phyloP scores from a whole-genome alignment of 1,284 basidiomycete species.

The Ustilago curta region DNA sequence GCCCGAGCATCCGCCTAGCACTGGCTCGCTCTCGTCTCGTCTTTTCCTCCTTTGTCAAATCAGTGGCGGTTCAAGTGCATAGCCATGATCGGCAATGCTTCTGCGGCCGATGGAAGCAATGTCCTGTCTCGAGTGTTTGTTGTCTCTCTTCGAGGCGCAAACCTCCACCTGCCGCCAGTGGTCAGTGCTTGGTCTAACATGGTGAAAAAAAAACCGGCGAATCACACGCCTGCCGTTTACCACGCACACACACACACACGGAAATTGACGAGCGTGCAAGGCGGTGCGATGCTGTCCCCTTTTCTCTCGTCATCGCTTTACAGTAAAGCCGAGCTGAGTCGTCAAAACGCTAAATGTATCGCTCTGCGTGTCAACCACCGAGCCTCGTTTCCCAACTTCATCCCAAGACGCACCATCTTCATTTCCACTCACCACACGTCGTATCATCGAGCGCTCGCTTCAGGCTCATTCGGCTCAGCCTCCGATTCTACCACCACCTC shows the following conservation, averaged over 20 bases:
- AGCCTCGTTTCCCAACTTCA: neutral
- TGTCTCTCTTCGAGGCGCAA: no score
- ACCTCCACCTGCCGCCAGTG: neutral
- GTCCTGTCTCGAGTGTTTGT: no score
- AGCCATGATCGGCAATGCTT: constrained; percentile 9
- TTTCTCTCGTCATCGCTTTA: constrained; percentile 4
- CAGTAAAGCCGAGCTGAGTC: neutral
- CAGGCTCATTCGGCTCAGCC: neutral
- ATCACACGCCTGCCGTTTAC: constrained; percentile 2
- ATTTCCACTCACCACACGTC: neutral
- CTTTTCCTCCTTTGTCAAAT: neutral
- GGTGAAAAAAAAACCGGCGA: neutral
- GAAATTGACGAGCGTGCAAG: neutral
- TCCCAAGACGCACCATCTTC: neutral
- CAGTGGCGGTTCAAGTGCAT: neutral
- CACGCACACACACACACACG: neutral
- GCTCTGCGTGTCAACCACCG: neutral
- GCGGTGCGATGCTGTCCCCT: neutral
- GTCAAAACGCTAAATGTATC: neutral
- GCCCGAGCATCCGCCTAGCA: constrained; percentile 10
- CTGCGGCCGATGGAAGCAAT: no score
- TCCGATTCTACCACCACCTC: neutral
- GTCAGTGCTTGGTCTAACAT: constrained; percentile 2
- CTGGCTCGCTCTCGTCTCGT: neutral
- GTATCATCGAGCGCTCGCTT: neutral